Conservation (phyloP, 1,284 basidiomycete genomes). For the Schizophyllum commune region DNA sequence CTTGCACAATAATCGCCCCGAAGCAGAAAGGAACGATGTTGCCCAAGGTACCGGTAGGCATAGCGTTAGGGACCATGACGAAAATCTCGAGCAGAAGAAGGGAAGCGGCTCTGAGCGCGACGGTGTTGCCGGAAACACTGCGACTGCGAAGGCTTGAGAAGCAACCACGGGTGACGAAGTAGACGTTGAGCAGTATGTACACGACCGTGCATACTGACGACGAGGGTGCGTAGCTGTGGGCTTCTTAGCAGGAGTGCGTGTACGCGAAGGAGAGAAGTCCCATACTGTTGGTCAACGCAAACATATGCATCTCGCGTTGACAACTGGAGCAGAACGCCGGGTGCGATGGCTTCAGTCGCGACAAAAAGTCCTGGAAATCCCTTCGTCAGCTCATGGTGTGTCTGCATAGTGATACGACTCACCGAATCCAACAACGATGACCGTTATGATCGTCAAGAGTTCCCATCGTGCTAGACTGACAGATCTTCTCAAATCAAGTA, state of each 20-base stretch:
- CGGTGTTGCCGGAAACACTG: not conserved
- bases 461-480: constrained; percentile 35
- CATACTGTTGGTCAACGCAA: not conserved
- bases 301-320: not conserved
- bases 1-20: constrained; percentile 39
- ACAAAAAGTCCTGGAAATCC: not conserved
- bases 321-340: not conserved
- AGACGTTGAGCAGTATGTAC: constrained; percentile 29
- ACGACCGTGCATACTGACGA: constrained; percentile 23
- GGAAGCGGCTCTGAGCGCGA: not conserved
- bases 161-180: constrained; percentile 18
- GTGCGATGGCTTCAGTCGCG: not conserved
- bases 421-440: constrained; percentile 15
- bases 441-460: constrained; percentile 31
- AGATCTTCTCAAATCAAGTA: constrained; percentile 31
- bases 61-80: constrained; percentile 33
- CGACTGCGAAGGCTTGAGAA: not conserved
- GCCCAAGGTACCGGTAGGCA: constrained; percentile 29
- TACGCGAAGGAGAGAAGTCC: constrained; percentile 16
- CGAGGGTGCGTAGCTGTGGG: constrained; percentile 4
- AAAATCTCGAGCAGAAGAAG: constrained; percentile 31
- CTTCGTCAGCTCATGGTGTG: not conserved
- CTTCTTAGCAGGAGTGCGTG: constrained; percentile 4
- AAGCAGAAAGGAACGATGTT: constrained; percentile 42
- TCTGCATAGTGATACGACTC: not conserved